Base-by-base conservation (phyloP, 2,329 filamentous ascomycete species). In the Ascochyta rabiei region DNA sequence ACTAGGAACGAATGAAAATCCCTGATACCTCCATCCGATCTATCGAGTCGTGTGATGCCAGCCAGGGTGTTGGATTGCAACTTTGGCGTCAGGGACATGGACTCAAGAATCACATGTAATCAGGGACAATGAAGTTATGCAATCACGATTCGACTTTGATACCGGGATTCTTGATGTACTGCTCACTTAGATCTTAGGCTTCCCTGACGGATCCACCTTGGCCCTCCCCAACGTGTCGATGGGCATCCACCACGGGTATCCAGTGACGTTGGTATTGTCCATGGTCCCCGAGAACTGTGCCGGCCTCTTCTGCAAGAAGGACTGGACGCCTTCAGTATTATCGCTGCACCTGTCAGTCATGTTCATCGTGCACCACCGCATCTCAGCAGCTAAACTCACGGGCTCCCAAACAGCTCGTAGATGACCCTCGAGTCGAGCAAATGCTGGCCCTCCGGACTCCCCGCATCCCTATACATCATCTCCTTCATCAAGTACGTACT, bases 221-320 rank as follows among this genome's bases (percentile, higher is more conserved):
- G 76, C 68, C 44, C 72, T 69, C 19, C 72, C 70, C 6, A 72
- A 63, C 24, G 79, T 78, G 67, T 84, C 77, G 43, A 85, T 72
- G 12, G 83, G 81, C 42, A 81, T 75, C 87, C 88, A 90, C 88
- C 88, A 91, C 0, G 87, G 89, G 73, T 86, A 89, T 13, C 79
- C 80, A 0, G 73, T 71, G 2, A 88, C 86, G 8, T 81, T 79
- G 68, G 89, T 82, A 28, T 82, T 78, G 19, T 85, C 82, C 74
- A 89, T 80, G 6, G 80, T 84, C 1, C 80, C 87, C 31, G 75
- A 78, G 64, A 91, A 90, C 12, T 81, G 77, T 0, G 86, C 84
- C 52, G 80, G 78, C 44, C 88, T 78, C 78, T 90, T 90, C 75
- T 90, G 79, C 68, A 89, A 73, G 71, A 91, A 91, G n/a, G 86